Evolutionary conservation across 768 basidiomycete genomes (phyloP), one percentile per base, ranked within the genome.

Genomic region (Cyclocybe cylindracea): DNA sequence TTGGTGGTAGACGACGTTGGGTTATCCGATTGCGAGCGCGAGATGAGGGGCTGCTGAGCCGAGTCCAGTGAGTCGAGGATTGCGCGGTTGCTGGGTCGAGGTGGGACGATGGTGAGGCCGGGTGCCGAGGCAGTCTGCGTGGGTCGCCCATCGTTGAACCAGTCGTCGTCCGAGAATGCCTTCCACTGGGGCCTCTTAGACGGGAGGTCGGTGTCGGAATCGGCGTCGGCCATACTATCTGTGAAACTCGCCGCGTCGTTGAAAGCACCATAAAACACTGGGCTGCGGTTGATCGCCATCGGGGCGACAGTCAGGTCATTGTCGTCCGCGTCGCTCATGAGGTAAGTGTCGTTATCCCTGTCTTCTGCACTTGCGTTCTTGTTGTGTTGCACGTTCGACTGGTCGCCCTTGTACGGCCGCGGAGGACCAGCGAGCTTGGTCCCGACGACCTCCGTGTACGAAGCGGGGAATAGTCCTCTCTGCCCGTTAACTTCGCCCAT

Each of bases 391-490:
- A 24, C 33, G 24, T 13, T 19, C 24, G 18, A 11, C 32, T 31
- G 19, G 41, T 42, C 31, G 38, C 14, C 10, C 14, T 34, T 13
- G 29, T n/a, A 13, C 43, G 29, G 16, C 29, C 16, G 16, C n/a
- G 1, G 29, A 8, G 14, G 16, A 13, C 16, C 7, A 14, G 13
- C 48, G 18, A 35, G n/a, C 42, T 4, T 11, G 46, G 44, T 42
- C 2, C 56, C 51, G 1, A 78, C 61, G 29, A 71, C 63, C 58
- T 92, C 88, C 7, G 84, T 86, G 67, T 92, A 89, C 5, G 84
- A 78, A 1, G 82, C 78, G 0, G 94, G 94, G 77, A 97, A 95
- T 38, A 96, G 65, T 10, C 94, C 94, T 46, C 78, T 83, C 55
- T 75, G 76, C 2, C 89, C 91, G 49, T 79, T 70, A 33, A 83